phyloP scores from a whole-genome alignment of 139 green algal species.

The Picochlorum sp. region DNA sequence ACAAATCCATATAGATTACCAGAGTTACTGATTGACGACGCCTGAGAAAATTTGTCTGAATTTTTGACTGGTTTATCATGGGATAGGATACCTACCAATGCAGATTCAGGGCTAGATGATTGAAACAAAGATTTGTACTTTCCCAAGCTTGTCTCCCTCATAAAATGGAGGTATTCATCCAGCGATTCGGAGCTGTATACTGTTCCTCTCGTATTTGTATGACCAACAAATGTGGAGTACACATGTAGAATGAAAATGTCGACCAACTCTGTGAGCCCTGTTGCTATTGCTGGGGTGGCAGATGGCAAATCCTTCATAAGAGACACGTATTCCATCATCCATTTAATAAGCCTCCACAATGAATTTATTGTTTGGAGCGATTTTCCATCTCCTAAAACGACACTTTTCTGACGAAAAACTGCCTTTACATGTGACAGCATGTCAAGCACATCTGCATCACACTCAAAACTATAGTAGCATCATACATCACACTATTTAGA shows the following conservation, averaged over 20 bases:
- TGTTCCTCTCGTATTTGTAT: constrained; percentile 22
- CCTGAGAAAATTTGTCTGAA: neutral
- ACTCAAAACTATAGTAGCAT: neutral
- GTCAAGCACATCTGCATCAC: neutral
- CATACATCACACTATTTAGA: neutral
- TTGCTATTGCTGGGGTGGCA: constrained; percentile 24
- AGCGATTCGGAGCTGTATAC: neutral
- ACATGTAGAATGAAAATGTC: constrained; percentile 43
- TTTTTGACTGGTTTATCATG: too few species aligned
- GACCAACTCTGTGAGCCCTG: constrained; percentile 36
- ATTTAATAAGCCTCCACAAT: constrained; percentile 31
- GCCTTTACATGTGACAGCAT: constrained; percentile 2
- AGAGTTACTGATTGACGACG: constrained; percentile 4
- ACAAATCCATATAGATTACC: constrained; percentile 40
- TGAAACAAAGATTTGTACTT: neutral
- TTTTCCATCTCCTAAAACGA: neutral
- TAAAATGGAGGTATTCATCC: neutral
- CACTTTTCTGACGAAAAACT: neutral
- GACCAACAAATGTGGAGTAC: constrained; percentile 28
- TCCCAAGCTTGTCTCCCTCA: neutral
- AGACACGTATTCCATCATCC: constrained; percentile 33
- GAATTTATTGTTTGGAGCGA: constrained; percentile 22
- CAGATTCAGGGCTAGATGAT: neutral
- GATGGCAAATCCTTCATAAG: constrained; percentile 40
- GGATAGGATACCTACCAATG: too few species aligned